Percentiles rank a stretch among this genome's conserved stretches.
phyloP scores from a whole-genome alignment of 345 rosid species.

The Hypericum perforatum region DNA sequence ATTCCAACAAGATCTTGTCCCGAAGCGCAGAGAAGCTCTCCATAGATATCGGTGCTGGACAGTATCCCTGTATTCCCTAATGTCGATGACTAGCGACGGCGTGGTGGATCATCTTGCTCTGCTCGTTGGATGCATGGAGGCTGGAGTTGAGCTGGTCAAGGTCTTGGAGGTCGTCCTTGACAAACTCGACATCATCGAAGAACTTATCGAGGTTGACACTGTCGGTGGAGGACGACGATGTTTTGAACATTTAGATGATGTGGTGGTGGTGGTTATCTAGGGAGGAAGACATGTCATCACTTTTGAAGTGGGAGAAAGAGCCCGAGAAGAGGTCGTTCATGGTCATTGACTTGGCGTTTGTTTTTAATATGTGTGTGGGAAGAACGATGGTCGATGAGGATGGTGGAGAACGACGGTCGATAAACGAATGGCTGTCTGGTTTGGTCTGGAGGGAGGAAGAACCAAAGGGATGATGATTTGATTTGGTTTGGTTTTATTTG shows the following conservation, averaged over 20 bases:
- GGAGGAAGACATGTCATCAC: conserved; percentile 22
- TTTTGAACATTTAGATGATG: conserved; percentile 31
- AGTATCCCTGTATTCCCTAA: too few relatives aligned
- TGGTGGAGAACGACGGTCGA: too few relatives aligned
- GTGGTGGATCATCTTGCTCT: conserved; percentile 77
- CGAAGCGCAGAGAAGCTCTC: conserved; percentile 65
- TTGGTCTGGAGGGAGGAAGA: too few relatives aligned
- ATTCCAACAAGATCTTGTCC: conserved; percentile 60
- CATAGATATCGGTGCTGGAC: conserved; percentile 74
- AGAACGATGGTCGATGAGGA: too few relatives aligned
- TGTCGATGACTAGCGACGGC: conserved; percentile 67
- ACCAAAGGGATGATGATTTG: too few relatives aligned
- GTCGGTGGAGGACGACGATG: conserved; percentile 17
- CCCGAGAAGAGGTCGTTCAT: conserved; percentile 84
- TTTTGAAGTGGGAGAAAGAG: conserved; percentile 48
- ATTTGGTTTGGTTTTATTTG: too few relatives aligned
- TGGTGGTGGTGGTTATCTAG: conserved; percentile 27
- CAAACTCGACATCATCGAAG: conserved; percentile 77
- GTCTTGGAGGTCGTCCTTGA: conserved; percentile 66
- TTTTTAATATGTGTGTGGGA: not conserved
- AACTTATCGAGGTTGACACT: conserved; percentile 77
- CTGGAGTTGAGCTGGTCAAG: conserved; percentile 48
- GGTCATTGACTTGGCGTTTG: too few relatives aligned
- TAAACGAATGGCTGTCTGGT: too few relatives aligned
- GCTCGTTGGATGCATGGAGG: conserved; percentile 72